Conservation (phyloP, 257 asterid genomes). For the Orobanche coerulescens region DNA sequence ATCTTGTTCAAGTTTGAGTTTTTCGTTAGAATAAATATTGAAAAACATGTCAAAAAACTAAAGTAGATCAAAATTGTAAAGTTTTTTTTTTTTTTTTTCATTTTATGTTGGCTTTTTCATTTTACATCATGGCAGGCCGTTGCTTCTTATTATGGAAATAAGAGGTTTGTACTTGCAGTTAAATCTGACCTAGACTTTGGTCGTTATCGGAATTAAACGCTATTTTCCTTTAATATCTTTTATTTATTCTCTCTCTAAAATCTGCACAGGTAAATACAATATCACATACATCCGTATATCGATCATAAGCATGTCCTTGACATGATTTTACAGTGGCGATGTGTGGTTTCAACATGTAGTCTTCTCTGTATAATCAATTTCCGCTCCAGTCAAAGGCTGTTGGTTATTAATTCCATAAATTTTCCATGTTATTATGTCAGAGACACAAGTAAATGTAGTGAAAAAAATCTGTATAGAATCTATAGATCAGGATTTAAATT, state of each 20-base stretch:
- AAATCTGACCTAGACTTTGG: slow-evolving; percentile 4
- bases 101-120: not conserved
- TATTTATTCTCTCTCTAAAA: not conserved
- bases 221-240: not conserved
- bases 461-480: too few relatives aligned
- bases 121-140: too few relatives aligned
- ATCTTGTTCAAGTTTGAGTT: not conserved
- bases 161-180: not conserved
- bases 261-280: not conserved
- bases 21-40: not conserved
- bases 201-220: not conserved
- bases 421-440: not conserved
- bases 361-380: not conserved
- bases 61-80: too few relatives aligned
- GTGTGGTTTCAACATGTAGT: not conserved
- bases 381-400: not conserved
- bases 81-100: too few relatives aligned
- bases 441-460: not conserved
- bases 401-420: not conserved
- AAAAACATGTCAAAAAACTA: not conserved
- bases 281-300: not conserved
- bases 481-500: too few relatives aligned
- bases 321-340: not conserved
- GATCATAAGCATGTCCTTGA: slow-evolving; percentile 5
- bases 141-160: not conserved